These are phyloP conservation scores for Boletellus sp. DNA, from an alignment of 768 basidiomycete genomes.

Conservation along the genomic window DNA sequence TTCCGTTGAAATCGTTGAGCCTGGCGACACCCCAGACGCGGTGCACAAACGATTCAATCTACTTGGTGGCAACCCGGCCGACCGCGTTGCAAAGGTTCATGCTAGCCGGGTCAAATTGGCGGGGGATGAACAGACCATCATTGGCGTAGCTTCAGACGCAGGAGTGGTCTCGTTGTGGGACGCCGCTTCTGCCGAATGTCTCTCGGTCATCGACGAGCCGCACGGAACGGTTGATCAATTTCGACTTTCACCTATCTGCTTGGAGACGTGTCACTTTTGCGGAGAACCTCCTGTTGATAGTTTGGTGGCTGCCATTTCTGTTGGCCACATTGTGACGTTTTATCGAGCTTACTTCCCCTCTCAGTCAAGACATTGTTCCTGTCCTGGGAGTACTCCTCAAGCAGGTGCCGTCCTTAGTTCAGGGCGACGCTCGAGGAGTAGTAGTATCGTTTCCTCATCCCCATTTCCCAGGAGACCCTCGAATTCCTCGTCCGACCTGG, in stretches of 20 bases:
- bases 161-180: slow-evolving; percentile 80
- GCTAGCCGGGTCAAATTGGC: slow-evolving; percentile 51
- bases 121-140: slow-evolving; percentile 47
- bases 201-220: slow-evolving; percentile 57
- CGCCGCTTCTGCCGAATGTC: slow-evolving; percentile 56
- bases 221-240: slow-evolving; percentile 58
- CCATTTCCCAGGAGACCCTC: slow-evolving; percentile 52
- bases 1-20: slow-evolving; percentile 57
- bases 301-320: slow-evolving; percentile 62
- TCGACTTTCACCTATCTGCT: slow-evolving; percentile 52
- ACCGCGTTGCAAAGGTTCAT: slow-evolving; percentile 52
- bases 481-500: slow-evolving; percentile 33
- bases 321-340: slow-evolving; percentile 59
- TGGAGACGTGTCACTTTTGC: slow-evolving; percentile 65
- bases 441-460: slow-evolving; percentile 47
- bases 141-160: slow-evolving; percentile 59
- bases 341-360: slow-evolving; percentile 60
- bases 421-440: slow-evolving; percentile 59
- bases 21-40: slow-evolving; percentile 40
- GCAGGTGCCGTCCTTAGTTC: slow-evolving; percentile 43
- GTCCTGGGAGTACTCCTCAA: slow-evolving; percentile 48
- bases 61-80: slow-evolving; percentile 54
- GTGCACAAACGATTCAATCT: slow-evolving; percentile 47
- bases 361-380: slow-evolving; percentile 63
- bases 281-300: slow-evolving; percentile 64